Evolutionary conservation across 192 early-diverging fungal genomes (phyloP).

Genomic region (Thamnidium elegans): DNA sequence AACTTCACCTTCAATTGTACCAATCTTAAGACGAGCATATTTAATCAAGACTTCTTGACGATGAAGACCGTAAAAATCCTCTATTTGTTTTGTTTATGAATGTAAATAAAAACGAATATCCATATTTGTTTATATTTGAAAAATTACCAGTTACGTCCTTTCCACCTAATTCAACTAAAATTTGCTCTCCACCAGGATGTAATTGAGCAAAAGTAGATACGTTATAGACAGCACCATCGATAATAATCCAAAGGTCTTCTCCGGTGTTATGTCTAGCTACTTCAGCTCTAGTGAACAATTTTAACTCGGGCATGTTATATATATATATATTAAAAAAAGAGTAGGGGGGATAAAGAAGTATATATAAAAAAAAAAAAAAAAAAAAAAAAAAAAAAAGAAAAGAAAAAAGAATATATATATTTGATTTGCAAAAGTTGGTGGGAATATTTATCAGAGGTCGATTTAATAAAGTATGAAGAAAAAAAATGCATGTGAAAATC

Average conservation of each 20-base stretch:
- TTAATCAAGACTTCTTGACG: slow-evolving; percentile 59
- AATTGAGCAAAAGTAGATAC: slow-evolving; percentile 52
- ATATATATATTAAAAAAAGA: not conserved
- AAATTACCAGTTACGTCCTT: slow-evolving; percentile 62
- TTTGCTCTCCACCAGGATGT: slow-evolving; percentile 53
- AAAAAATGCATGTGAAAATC: slow-evolving; percentile 18
- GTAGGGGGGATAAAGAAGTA: not conserved
- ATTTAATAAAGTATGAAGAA: not conserved
- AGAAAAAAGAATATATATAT: not conserved
- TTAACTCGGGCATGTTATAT: slow-evolving; percentile 23
- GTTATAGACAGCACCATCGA: slow-evolving; percentile 57
- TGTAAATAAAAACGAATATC: not conserved
- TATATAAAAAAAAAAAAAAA: not conserved
- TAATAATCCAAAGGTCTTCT: slow-evolving; percentile 56
- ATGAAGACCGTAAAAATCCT: slow-evolving; percentile 38
- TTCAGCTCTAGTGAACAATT: slow-evolving; percentile 32
- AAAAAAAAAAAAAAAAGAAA: not conserved
- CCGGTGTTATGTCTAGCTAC: slow-evolving; percentile 35
- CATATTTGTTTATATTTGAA: not conserved
- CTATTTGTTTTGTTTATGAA: not conserved
- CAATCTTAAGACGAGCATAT: slow-evolving; percentile 63
- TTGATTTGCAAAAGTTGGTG: not conserved
- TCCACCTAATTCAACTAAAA: slow-evolving; percentile 74
- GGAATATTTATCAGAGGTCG: not conserved
- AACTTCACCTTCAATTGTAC: slow-evolving; percentile 52